Conservation (phyloP, 2,329 filamentous ascomycete genomes). For the Trichoderma harzianum region DNA sequence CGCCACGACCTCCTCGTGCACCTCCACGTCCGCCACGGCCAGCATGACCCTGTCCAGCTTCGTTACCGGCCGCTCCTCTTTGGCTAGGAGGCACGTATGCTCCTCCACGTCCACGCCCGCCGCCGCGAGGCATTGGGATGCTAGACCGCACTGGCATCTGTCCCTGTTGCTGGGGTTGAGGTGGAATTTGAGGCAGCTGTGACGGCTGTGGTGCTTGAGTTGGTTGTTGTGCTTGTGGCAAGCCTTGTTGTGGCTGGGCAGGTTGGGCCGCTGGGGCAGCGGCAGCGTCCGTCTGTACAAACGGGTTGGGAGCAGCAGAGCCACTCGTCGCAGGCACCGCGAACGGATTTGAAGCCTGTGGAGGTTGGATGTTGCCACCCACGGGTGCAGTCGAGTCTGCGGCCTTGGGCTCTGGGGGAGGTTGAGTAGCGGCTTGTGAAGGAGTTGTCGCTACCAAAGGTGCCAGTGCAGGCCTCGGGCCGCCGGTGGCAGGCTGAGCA, state of each 20-base stretch:
- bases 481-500: neutral
- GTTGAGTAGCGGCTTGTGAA: constrained; percentile 10
- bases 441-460: neutral
- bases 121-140: constrained; percentile 42
- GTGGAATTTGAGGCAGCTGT: constrained; percentile 21
- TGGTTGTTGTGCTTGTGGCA: constrained; percentile 21
- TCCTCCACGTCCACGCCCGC: constrained; percentile 39
- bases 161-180: constrained; percentile 22
- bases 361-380: constrained; percentile 24
- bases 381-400: neutral
- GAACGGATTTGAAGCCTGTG: constrained; percentile 33
- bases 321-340: constrained; percentile 23
- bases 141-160: constrained; percentile 32
- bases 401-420: neutral
- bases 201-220: constrained; percentile 22
- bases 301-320: constrained; percentile 28
- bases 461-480: constrained; percentile 21
- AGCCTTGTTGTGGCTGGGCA: constrained; percentile 7
- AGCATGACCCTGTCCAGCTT: constrained; percentile 31
- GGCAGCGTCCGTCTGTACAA: constrained; percentile 25
- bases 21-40: constrained; percentile 42
- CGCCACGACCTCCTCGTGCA: constrained; percentile 38
- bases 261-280: constrained; percentile 21
- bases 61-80: constrained; percentile 33
- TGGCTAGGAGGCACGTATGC: constrained; percentile 38